A percentile compares a stretch with the other conserved stretches of the same genome.
phyloP scores from a whole-genome alignment of 768 basidiomycete genomes.

The Tricholoma hemisulphureum region DNA sequence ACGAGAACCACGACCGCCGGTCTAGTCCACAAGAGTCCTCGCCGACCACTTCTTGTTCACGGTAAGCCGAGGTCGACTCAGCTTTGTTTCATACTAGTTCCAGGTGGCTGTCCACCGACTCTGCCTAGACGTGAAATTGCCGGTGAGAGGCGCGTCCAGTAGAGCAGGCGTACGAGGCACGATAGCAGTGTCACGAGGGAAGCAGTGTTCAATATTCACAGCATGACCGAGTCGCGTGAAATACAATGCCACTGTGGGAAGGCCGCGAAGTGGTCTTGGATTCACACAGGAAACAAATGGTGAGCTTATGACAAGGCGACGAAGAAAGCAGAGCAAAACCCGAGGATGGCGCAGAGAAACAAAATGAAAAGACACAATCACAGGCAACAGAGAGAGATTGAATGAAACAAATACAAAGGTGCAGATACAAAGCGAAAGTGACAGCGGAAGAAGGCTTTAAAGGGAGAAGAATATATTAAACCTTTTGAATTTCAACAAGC shows the following conservation, averaged over 20 bases:
- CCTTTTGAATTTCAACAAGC: neutral
- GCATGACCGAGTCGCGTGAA: neutral
- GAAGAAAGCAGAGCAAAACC: neutral
- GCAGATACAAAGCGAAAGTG: neutral
- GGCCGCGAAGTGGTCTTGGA: neutral
- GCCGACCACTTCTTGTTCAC: conserved; percentile 14
- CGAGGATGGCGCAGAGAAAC: neutral
- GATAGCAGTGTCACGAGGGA: neutral
- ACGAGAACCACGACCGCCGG: conserved; percentile 5
- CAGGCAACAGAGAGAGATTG: neutral
- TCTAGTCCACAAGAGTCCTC: conserved; percentile 14
- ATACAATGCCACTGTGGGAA: neutral
- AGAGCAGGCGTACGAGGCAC: conserved; percentile 1
- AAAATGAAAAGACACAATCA: neutral
- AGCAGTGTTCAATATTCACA: neutral
- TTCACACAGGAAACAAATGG: neutral
- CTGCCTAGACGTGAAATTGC: conserved; percentile 19
- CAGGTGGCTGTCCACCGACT: conserved; percentile 9
- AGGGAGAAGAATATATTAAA: neutral
- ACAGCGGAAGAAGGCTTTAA: neutral
- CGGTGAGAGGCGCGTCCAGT: conserved; percentile 15
- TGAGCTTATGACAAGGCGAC: neutral
- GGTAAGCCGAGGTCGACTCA: conserved; percentile 18
- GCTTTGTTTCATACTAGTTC: conserved; percentile 17
- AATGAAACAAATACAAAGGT: neutral